Conservation (phyloP, 805 yeast species). For the Saccharomycopsis babjevae region DNA sequence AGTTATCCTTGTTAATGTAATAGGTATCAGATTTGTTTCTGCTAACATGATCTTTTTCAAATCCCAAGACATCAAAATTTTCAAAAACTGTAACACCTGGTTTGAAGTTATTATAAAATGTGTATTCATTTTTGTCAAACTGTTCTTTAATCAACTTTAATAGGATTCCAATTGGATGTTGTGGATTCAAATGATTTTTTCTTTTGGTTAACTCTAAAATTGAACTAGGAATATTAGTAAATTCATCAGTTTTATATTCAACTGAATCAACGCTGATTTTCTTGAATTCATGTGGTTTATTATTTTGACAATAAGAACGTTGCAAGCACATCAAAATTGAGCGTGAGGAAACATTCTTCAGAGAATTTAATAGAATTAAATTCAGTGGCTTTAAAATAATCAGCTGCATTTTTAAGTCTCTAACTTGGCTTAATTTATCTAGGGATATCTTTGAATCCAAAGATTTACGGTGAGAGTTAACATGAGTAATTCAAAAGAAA, state of each 20-base stretch:
- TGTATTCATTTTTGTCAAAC: constrained; percentile 57
- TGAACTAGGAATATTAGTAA: constrained; percentile 79
- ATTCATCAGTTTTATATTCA: constrained; percentile 50
- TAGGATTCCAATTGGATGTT: constrained; percentile 87
- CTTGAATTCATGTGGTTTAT: not conserved
- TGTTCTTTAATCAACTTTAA: constrained; percentile 61
- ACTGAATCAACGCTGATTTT: not conserved
- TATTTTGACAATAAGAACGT: not conserved
- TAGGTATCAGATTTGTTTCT: constrained; percentile 88
- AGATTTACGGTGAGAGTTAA: too few relatives aligned
- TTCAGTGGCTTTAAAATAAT: not conserved
- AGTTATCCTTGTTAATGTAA: constrained; percentile 61
- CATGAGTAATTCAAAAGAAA: too few relatives aligned
- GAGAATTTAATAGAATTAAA: not conserved
- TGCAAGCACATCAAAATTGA: not conserved
- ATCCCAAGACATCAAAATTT: constrained; percentile 87
- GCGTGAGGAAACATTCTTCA: not conserved
- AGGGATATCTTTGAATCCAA: too few relatives aligned
- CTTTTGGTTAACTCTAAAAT: constrained; percentile 61
- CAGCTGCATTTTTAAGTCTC: not conserved
- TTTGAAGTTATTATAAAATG: constrained; percentile 67
- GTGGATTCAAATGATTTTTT: constrained; percentile 57
- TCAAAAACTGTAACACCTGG: constrained; percentile 77
- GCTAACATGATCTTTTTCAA: constrained; percentile 89
- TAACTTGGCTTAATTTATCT: not conserved